Base-by-base conservation (phyloP, 441 rosid genomes). In the Breynia disticha region DNA sequence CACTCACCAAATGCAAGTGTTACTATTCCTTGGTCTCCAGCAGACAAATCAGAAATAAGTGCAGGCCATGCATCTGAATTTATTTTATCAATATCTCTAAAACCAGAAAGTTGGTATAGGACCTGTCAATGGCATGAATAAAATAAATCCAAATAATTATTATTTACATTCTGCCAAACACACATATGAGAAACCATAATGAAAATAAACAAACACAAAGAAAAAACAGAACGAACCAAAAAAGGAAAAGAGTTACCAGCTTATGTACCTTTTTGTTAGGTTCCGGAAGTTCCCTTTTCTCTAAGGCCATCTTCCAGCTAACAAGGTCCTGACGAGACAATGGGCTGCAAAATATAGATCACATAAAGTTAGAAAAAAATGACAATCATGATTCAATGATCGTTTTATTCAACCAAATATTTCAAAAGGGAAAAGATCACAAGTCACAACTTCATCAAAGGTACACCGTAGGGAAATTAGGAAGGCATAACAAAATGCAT, bases 291-390 rank as follows among this genome's bases (percentile, higher is more conserved):
- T 82, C 86, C 63, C 79, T 72, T 54, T 70, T 81, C 72, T 88
- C 98, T 18, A 93, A 70, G 59, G 88, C 87, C 97, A 88, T 88
- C 76, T 88, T 93, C 98, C 98, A 88, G 69, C 85, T 81, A 20
- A 93, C 80, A 65, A 93, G 95, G 76, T 88, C 93, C 75, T 93
- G 98, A 46, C 97, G 95, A 13, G 97, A 81, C 53, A 88, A 73
- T 67, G 88, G 79, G 55, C 96, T 88, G 74, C 48, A 59, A 56
- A 21, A 47, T 48, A 69, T 58, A 60, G 57, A 19, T 32, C 56
- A 57, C 47, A 57, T 17, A 18, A 63, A 37, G 43, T 9, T 50
- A 56, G 52, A 62, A 60, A 60, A 49, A 32, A 55, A 59, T 54
- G 52, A 60, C 18, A 48, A 50, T 41, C 21, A 59, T 1, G 20